These are phyloP conservation scores for Fragaria vesca DNA, from an alignment of 306 rosid species.

Conservation along the genomic window DNA sequence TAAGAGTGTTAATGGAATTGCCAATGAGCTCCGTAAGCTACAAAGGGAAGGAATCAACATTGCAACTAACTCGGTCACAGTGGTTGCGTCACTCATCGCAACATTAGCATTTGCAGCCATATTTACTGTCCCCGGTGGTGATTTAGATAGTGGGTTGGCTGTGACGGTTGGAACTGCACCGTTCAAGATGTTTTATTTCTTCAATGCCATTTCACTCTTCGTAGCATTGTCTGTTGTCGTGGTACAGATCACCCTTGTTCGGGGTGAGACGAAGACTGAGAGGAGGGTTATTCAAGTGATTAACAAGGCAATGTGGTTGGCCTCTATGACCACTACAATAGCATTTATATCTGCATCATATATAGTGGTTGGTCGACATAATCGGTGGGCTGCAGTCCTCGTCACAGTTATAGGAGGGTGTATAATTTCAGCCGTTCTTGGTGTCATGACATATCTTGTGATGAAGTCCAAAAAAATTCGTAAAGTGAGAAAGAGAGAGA, in stretches of 20 bases:
- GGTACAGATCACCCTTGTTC: conserved; percentile 81
- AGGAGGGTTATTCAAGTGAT: conserved; percentile 74
- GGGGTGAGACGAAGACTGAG: conserved; percentile 78
- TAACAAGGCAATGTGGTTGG: conserved; percentile 94
- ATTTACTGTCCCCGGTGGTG: conserved; percentile 89
- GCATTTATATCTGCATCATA: conserved; percentile 73
- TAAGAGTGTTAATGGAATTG: conserved; percentile 66
- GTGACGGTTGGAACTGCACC: conserved; percentile 41
- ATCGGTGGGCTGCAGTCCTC: conserved; percentile 72
- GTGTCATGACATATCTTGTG: conserved; percentile 81
- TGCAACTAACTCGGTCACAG: conserved; percentile 83
- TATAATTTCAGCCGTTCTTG: conserved; percentile 60
- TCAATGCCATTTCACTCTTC: conserved; percentile 72
- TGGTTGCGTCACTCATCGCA: conserved; percentile 85
- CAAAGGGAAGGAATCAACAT: conserved; percentile 76
- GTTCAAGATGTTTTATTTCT: conserved; percentile 66
- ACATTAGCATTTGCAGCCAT: conserved; percentile 89
- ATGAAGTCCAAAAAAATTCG: conserved; percentile 54
- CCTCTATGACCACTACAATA: conserved; percentile 67
- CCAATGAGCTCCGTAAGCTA: conserved; percentile 63
- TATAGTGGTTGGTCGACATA: conserved; percentile 69
- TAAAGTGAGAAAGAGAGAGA: conserved; percentile 56
- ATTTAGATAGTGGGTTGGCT: conserved; percentile 45
- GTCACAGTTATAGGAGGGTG: conserved; percentile 56
- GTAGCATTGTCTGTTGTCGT: conserved; percentile 79